Base-by-base conservation (phyloP, 164 flowering plant genomes). In the Chimonanthus salicifolius region DNA sequence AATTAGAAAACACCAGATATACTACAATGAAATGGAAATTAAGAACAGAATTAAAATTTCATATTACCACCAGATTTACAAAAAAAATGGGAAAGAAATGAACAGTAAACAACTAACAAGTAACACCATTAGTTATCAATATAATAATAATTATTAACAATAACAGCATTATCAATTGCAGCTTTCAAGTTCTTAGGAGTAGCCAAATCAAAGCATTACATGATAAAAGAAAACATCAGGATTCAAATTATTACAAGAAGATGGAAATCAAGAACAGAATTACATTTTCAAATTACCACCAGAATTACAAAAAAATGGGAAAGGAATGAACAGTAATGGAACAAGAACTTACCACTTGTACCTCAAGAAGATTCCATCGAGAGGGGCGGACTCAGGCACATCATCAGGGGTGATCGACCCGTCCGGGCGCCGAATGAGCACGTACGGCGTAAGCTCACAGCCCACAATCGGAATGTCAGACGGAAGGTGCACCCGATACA, bases 381-480 rank as follows among this genome's bases (percentile, higher is more conserved):
- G 67, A 0, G 99, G 98, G 18, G 88, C 82, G 0, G 88, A 82
- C 75, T 96, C 99, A 2, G 91, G 83, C 51, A 88, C 94, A 84
- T 94, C 99, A 7, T 96, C 99, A 20, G 87, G 85, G 16, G 78
- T 67, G 67, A 80, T 74, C 46, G 85, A 50, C 79, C 84, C 87
- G 68, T 96, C 97, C 0, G 92, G 89, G 0, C 94, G 89, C 49
- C 89, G 86, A 47, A 92, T 68, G 8, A 89, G 85, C 58, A 96
- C 92, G 69, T 96, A 96, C 5, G 99, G 99, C 71, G 97, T 87
- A 74, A 96, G 92, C 91, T 96, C 99, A 68, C 98, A 94, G 62
- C 99, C 99, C 7, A 94, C 99, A 64, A 96, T 91, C 20, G 99
- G 99, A 75, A 96, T 94, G 47, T 96, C 99, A 73, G 99, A 94